These are phyloP conservation scores for Avena eriantha DNA, from an alignment of 176 grass and related monocot genomes.

Conservation along the genomic window DNA sequence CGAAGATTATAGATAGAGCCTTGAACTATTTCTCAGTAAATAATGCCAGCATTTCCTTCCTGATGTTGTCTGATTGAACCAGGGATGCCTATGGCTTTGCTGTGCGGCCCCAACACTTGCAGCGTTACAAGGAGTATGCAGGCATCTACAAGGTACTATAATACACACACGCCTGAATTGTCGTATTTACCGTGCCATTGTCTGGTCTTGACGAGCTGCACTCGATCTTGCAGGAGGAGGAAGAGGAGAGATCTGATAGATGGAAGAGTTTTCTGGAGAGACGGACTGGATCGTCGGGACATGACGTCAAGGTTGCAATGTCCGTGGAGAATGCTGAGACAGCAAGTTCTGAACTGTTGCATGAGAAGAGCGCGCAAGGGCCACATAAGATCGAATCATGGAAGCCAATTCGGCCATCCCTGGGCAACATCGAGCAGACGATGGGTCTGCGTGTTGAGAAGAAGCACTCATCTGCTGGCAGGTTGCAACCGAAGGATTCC, in stretches of 20 bases:
- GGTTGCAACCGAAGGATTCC: conserved; percentile 32
- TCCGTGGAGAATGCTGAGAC: conserved; percentile 31
- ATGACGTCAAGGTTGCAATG: conserved; percentile 31
- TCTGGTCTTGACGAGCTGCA: conserved; percentile 24
- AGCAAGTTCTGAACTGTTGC: conserved; percentile 31
- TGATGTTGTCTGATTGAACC: conserved; percentile 49
- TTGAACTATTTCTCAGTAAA: neutral
- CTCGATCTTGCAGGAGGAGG: conserved; percentile 73
- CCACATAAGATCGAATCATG: conserved; percentile 60
- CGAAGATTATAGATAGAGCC: neutral
- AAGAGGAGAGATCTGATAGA: conserved; percentile 99
- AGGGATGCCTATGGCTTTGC: conserved; percentile 97
- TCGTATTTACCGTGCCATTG: neutral
- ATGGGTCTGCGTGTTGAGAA: conserved; percentile 73
- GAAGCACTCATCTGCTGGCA: conserved; percentile 51
- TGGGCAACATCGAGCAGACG: conserved; percentile 74
- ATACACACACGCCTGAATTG: neutral
- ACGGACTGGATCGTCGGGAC: conserved; percentile 47
- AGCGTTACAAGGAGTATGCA: conserved; percentile 95
- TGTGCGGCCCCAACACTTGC: conserved; percentile 92
- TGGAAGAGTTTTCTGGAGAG: conserved; percentile 90
- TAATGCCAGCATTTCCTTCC: neutral
- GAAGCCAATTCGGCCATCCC: conserved; percentile 74
- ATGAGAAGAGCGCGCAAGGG: conserved; percentile 16
- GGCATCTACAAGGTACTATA: conserved; percentile 82